These are phyloP conservation scores for Schoenoplectus triqueter DNA, from an alignment of 202 grass and related monocot genomes.

Conservation along the genomic window DNA sequence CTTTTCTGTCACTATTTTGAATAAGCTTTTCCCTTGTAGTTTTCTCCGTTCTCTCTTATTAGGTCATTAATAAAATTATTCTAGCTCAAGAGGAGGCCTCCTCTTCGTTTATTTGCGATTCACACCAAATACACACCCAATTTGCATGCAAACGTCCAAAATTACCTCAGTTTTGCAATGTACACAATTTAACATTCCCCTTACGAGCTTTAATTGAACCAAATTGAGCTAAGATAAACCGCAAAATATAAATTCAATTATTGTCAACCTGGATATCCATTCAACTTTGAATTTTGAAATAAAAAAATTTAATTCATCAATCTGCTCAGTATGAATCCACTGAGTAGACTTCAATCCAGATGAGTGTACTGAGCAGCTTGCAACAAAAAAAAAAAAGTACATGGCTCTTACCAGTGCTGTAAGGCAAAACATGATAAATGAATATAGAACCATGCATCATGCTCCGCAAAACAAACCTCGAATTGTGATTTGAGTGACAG, in stretches of 20 bases:
- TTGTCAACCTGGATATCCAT: slow-evolving; percentile 44
- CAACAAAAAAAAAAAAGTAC: not conserved
- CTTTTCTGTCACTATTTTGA: slow-evolving; percentile 2
- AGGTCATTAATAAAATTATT: not conserved
- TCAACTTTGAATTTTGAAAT: too few relatives aligned
- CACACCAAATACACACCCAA: slow-evolving; percentile 3
- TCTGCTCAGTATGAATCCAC: too few relatives aligned
- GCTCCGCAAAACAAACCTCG: not conserved
- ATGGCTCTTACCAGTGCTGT: slow-evolving; percentile 30
- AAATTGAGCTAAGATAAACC: not conserved
- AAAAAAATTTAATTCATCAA: too few relatives aligned
- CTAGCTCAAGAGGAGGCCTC: not conserved
- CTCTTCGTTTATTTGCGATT: not conserved
- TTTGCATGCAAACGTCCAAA: not conserved
- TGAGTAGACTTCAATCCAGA: too few relatives aligned
- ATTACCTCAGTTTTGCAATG: slow-evolving; percentile 31
- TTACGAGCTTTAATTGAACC: not conserved
- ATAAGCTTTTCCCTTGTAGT: not conserved
- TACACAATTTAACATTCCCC: not conserved
- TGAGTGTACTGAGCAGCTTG: too few relatives aligned
- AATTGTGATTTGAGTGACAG: not conserved
- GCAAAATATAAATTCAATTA: not conserved
- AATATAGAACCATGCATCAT: slow-evolving; percentile 19
- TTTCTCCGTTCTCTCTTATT: not conserved
- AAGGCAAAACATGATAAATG: slow-evolving; percentile 11